Base-by-base conservation (phyloP, 768 basidiomycete genomes). In the Boletellus ananas region DNA sequence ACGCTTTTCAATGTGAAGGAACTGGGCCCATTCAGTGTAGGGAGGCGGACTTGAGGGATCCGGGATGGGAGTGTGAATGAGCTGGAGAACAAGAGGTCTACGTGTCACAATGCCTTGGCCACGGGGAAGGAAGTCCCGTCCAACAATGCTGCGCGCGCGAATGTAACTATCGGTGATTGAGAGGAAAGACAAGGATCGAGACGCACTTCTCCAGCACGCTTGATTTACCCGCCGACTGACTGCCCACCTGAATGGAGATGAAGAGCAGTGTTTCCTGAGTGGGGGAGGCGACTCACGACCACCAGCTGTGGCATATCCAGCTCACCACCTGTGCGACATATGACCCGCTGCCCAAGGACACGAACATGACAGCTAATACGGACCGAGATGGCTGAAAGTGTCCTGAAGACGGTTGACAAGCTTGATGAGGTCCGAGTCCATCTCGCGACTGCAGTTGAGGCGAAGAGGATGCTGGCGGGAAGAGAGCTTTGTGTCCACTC, bases 371-470 rank as follows among this genome's bases (percentile, higher is more conserved):
- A 17, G 6, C 29, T 44, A 34, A 45, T 43, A 73, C 86, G 58
- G 58, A 90, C 90, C 90, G 45, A 93, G 79, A 61, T 92, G 91
- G 70, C 75, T 80, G 72, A 93, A 93, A 50, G 90, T 93, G 61
- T 93, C 91, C 72, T 97, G 94, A 47, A 97, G 84, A 73, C 85
- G 89, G 75, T 96, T 96, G 38, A 97, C 94, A 13, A 95, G 81
- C 61, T 86, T 85, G 57, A 97, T 97, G 54, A 97, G 83, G 67
- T 95, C 91, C 36, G 87, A 83, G 70, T 97, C 94, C 94, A 97
- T 97, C 55, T 18, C 65, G 27, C 16, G 18, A 35, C 43, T 49
- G 23, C 34, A 27, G 45, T 49, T 8, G 31, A 46, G n/a, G n/a
- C 48, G 27, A 39, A 10, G 42, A 56, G 6, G 23, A n/a, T 34